Base-by-base conservation (phyloP, 2,329 filamentous ascomycete genomes). In the Uncinocarpus reesii region DNA sequence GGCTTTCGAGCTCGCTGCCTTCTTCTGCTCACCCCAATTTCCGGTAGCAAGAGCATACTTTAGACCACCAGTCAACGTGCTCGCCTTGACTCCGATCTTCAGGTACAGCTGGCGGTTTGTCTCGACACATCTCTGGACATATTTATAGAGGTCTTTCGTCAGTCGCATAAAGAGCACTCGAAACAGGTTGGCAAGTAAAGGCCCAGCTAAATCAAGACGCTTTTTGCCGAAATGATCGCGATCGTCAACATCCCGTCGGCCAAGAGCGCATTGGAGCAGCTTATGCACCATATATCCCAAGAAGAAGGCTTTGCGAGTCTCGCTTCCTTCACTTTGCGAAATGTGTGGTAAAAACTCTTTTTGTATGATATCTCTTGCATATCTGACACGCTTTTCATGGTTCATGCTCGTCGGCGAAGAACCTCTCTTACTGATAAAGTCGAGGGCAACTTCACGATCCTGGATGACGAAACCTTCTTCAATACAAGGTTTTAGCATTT, bases 21-120 rank as follows among this genome's bases (percentile, higher is more conserved):
- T 98, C 77, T 96, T 98, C 72, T 98, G 92, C 57, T 98, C 92
- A 62, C 92, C 93, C 93, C 92, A 98, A 69, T 98, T 98, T 56
- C 92, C 92, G 11, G 92, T 98, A 21, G 92, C 90, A 53, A 98
- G 75, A 45, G 92, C 95, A 69, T 98, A 98, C 64, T 95, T 95
- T 56, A 98, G 71, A 42, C 90, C 92, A 62, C 92, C 93, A 16
- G 89, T 94, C 56, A 98, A 76, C 16, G 92, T 95, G 53, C 81
- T 84, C 18, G 84, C 82, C 71, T 95, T 96, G 61, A 96, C 84
- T 57, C 88, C 92, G 50, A 95, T 78, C 11, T 86, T 86, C 35
- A 96, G 72, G 55, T 92, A 92, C 71, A 98, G 95, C 53, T 94
- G 86, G 52, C 82, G 79, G 66, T 84, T 86, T 47, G 81, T 82